Evolutionary conservation across 2,329 filamentous ascomycete species (phyloP).

Genomic region (Fusarium continuum): DNA sequence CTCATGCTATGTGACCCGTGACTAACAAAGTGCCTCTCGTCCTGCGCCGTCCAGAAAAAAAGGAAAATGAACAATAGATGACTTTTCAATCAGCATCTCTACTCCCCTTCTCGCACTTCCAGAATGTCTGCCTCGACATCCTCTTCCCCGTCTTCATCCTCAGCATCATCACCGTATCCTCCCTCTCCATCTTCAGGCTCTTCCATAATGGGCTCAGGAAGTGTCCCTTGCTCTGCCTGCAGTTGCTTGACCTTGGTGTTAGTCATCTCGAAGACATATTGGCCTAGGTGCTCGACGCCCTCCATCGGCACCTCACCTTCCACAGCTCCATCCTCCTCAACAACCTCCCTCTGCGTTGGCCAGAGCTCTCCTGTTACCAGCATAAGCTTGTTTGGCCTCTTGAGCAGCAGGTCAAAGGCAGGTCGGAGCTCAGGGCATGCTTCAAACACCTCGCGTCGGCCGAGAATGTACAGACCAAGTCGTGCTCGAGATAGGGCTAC

Average conservation of each 20-base stretch:
- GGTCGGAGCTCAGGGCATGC: constrained; percentile 86
- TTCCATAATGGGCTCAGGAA: constrained; percentile 38
- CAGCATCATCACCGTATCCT: constrained; percentile 45
- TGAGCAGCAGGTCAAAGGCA: constrained; percentile 81
- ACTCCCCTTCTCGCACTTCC: constrained; percentile 49
- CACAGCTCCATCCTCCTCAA: constrained; percentile 54
- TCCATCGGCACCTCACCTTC: constrained; percentile 79
- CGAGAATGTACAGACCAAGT: constrained; percentile 90
- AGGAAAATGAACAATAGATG: neutral
- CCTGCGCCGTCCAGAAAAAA: constrained; percentile 17
- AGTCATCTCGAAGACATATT: constrained; percentile 98
- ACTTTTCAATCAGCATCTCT: constrained; percentile 7
- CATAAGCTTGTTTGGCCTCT: constrained; percentile 81
- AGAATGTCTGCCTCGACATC: constrained; percentile 48
- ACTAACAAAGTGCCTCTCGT: neutral
- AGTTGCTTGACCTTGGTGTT: constrained; percentile 65
- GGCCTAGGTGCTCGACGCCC: constrained; percentile 89
- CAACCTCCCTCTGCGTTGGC: constrained; percentile 67
- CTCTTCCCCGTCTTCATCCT: constrained; percentile 46
- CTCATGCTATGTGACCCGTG: neutral
- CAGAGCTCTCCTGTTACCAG: constrained; percentile 89
- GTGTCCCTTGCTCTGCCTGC: constrained; percentile 49
- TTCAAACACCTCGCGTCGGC: constrained; percentile 88
- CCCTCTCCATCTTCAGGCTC: constrained; percentile 46
- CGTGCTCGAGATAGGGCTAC: constrained; percentile 93